These are phyloP conservation scores for Posidonia oceanica DNA, from an alignment of 116 monocot species.

Conservation along the genomic window DNA sequence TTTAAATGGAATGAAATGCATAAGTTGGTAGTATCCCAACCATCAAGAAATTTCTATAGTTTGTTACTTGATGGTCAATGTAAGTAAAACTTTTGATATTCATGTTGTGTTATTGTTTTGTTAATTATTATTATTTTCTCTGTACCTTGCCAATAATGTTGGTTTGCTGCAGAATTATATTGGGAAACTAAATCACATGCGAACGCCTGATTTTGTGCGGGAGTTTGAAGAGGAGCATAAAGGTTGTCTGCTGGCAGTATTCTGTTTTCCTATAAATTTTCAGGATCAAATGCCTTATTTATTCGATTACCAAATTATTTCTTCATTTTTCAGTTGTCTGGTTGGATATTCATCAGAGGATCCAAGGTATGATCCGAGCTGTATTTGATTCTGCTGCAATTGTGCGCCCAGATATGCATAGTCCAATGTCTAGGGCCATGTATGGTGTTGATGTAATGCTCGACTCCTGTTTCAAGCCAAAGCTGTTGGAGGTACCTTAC, in stretches of 20 bases:
- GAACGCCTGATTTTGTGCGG: slow-evolving; percentile 64
- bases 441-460: slow-evolving; percentile 99
- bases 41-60: too few relatives aligned
- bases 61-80: background rate
- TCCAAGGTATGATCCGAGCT: slow-evolving; percentile 54
- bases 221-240: slow-evolving; percentile 94
- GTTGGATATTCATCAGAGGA: slow-evolving; percentile 72
- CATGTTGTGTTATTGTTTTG: too few relatives aligned
- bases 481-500: slow-evolving; percentile 76
- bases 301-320: background rate
- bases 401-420: slow-evolving; percentile 88
- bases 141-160: background rate
- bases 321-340: slow-evolving; percentile 60
- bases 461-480: slow-evolving; percentile 71
- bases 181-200: slow-evolving; percentile 85
- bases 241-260: slow-evolving; percentile 28
- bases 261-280: background rate
- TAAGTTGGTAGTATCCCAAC: too few relatives aligned
- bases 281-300: background rate
- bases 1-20: too few relatives aligned
- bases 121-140: background rate
- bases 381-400: slow-evolving; percentile 79
- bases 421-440: slow-evolving; percentile 71
- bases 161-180: slow-evolving; percentile 65
- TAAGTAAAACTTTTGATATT: background rate